These are phyloP conservation scores for Pythium volutum DNA, from an alignment of 352 stramenopile genomes.

Conservation along the genomic window DNA sequence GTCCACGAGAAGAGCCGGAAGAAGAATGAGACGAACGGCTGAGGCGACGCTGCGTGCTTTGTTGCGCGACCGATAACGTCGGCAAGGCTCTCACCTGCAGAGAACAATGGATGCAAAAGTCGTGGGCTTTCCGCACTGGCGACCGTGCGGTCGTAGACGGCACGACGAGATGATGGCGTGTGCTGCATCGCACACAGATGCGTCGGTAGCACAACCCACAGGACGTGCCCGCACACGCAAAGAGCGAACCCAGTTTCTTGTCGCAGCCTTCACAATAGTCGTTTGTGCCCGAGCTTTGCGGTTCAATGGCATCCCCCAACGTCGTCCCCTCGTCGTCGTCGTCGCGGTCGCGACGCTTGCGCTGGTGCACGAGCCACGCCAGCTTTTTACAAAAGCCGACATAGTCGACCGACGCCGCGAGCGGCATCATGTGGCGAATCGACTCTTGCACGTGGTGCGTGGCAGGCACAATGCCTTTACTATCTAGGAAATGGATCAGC, in stretches of 20 bases:
- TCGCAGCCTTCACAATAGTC: slow-evolving; percentile 11
- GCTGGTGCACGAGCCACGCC: slow-evolving; percentile 34
- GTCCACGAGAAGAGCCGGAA: background rate
- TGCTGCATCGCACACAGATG: slow-evolving; percentile 12
- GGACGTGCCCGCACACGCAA: slow-evolving; percentile 1
- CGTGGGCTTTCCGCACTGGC: background rate
- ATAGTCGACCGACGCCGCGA: background rate
- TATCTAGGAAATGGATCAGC: slow-evolving; percentile 35
- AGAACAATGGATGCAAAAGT: slow-evolving; percentile 11
- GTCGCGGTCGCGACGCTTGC: too few species aligned
- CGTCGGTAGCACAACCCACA: slow-evolving; percentile 21
- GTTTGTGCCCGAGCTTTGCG: slow-evolving; percentile 3
- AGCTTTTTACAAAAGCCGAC: slow-evolving; percentile 48
- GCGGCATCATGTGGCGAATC: slow-evolving; percentile 21
- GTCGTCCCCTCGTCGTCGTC: background rate
- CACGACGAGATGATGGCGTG: slow-evolving; percentile 3
- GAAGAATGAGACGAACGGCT: background rate
- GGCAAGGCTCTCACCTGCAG: background rate
- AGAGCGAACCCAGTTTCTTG: slow-evolving; percentile 3
- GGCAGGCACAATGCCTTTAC: background rate
- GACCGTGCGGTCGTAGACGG: background rate
- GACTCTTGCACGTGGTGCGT: slow-evolving; percentile 26
- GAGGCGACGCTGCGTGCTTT: background rate
- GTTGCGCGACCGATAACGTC: background rate
- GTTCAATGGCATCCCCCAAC: background rate